These are phyloP conservation scores for Boletales sp. DNA, from an alignment of 768 basidiomycete genomes.

Conservation along the genomic window DNA sequence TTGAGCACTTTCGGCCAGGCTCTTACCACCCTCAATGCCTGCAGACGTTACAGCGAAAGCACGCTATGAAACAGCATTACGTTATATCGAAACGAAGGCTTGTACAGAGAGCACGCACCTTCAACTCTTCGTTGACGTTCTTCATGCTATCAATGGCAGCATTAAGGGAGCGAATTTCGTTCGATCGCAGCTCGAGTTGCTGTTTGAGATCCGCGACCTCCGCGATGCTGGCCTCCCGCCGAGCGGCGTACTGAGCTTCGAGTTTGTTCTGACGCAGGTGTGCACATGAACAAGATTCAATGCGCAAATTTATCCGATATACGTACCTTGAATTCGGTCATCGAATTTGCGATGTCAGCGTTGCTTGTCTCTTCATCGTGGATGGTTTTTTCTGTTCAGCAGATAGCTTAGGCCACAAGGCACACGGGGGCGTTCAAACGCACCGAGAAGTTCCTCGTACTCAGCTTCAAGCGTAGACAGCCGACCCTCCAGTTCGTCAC, in stretches of 20 bases:
- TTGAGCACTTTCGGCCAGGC: slow-evolving; percentile 93
- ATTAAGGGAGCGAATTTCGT: slow-evolving; percentile 81
- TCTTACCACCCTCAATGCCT: slow-evolving; percentile 95
- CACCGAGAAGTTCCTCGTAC: slow-evolving; percentile 95
- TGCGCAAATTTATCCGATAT: neutral
- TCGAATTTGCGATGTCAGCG: slow-evolving; percentile 77
- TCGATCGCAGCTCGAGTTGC: slow-evolving; percentile 79
- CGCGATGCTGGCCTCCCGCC: slow-evolving; percentile 82
- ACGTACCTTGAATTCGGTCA: slow-evolving; percentile 84
- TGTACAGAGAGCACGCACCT: slow-evolving; percentile 52
- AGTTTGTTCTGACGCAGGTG: slow-evolving; percentile 68
- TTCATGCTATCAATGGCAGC: slow-evolving; percentile 89
- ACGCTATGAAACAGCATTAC: slow-evolving; percentile 50
- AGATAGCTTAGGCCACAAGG: slow-evolving; percentile 8
- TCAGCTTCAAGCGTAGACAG: slow-evolving; percentile 82
- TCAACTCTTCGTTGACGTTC: slow-evolving; percentile 96
- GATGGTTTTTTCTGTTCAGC: slow-evolving; percentile 78
- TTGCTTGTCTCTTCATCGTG: slow-evolving; percentile 84
- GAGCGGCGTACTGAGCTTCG: slow-evolving; percentile 89
- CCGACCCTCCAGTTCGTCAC: slow-evolving; percentile 85
- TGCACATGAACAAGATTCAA: neutral
- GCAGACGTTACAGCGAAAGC: slow-evolving; percentile 97
- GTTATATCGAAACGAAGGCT: slow-evolving; percentile 4
- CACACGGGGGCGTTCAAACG: slow-evolving; percentile 23
- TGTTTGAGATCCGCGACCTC: slow-evolving; percentile 87